These are phyloP conservation scores for Coniochaeta pulveracea DNA, from an alignment of 2,329 filamentous ascomycete genomes.

Conservation along the genomic window DNA sequence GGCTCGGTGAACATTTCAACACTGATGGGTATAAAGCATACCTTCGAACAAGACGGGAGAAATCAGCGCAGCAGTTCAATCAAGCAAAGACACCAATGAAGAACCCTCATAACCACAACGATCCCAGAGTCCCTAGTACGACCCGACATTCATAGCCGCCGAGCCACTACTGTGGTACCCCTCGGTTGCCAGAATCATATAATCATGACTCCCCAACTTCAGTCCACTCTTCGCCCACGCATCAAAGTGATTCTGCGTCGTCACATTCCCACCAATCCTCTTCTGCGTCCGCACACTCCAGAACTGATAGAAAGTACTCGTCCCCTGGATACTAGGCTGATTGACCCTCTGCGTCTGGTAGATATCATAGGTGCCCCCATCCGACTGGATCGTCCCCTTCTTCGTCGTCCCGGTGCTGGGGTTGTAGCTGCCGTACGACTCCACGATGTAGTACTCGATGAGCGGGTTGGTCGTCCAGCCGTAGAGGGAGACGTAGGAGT, in stretches of 20 bases:
- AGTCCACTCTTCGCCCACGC: conserved; percentile 36
- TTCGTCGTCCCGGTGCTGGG: conserved; percentile 27
- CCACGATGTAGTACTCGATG: conserved; percentile 47
- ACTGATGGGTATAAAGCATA: too few species aligned
- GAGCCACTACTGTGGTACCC: conserved; percentile 1
- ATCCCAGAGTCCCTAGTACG: too few species aligned
- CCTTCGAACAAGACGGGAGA: too few species aligned
- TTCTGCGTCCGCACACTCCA: conserved; percentile 34
- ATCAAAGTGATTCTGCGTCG: conserved; percentile 36
- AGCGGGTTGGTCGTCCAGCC: conserved; percentile 41
- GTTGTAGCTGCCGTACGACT: conserved; percentile 36
- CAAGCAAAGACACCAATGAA: too few species aligned
- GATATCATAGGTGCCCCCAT: conserved; percentile 41
- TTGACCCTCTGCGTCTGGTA: conserved; percentile 34
- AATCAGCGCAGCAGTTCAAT: too few species aligned
- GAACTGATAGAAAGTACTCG: conserved; percentile 38
- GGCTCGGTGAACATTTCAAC: too few species aligned
- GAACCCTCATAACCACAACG: too few species aligned
- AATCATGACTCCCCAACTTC: conserved; percentile 35
- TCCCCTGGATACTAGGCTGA: conserved; percentile 37
- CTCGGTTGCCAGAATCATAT: conserved; percentile 14
- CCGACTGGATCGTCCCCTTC: conserved; percentile 36
- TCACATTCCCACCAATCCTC: conserved; percentile 39
- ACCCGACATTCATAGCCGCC: conserved; percentile 1
- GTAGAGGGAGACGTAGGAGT: conserved; percentile 40